Evolutionary conservation across 192 early-diverging fungal species (phyloP), one percentile per base, ranked within the genome.

Genomic region (Geranomyces variabilis): DNA sequence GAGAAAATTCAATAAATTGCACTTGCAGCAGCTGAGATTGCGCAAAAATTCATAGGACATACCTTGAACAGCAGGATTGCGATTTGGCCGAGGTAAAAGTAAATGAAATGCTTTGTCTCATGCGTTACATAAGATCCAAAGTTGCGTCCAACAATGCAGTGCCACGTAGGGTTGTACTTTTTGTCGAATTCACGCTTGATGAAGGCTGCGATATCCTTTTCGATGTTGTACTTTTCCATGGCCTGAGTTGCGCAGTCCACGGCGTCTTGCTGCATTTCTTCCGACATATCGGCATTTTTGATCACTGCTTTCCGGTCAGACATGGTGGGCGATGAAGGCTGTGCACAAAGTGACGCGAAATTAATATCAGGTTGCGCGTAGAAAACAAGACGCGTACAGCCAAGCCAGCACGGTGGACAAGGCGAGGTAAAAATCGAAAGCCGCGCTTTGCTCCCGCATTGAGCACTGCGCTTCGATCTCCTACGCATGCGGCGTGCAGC

Each of bases 111-210:
- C 83, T 87, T 88, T 26, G 87, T 88, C 71, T 88, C 97, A 71
- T 99, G 96, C 29, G 97, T 98, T 19, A 98, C 97, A 72, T 94
- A 97, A 41, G 94, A 96, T 45, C 96, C 97, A 93, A 98, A 99
- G 89, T 95, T 98, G 68, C 95, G 88, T 62, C 97, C 97, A 46
- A 99, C 97, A 61, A 99, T 93, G 73, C 93, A 94, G 77, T 99
- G 97, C 96, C 97, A 99, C 61, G 96, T 96, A 15, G 93, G 89
- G 75, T 96, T 94, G 80, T 94, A 95, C 87, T 95, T 93, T 81
- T 93, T 93, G 86, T 99, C 97, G 75, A 96, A 98, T 73, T 97
- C 96, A 71, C 94, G 90, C 87, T 99, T 99, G 85, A 99, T 93
- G 77, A 90, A 89, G 22, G 95, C 92, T 51, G 97, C 96, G 75